Percentiles rank a stretch among this genome's conserved stretches.
Conservation (phyloP, 2,329 filamentous ascomycete genomes). For the Colletotrichum sojae region DNA sequence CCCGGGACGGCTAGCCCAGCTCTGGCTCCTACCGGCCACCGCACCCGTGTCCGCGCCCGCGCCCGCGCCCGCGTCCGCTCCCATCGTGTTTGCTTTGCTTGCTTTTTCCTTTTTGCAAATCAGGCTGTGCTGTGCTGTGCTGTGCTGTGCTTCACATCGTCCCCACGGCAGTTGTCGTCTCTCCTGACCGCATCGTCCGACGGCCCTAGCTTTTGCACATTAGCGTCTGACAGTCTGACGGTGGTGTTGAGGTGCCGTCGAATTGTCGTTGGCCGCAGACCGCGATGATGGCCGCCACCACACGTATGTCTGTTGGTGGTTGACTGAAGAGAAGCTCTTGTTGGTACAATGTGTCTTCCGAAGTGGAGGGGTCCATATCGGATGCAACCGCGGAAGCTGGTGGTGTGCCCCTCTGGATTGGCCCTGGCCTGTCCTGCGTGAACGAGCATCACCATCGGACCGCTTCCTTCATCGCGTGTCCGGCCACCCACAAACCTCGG, state of each 20-base stretch:
- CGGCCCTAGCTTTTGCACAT: neutral
- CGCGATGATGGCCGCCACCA: neutral
- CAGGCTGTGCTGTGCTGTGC: neutral
- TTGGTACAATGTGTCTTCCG: conserved; percentile 40
- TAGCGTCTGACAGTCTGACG: conserved; percentile 26
- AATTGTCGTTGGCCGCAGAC: neutral
- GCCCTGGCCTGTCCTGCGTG: conserved; percentile 32
- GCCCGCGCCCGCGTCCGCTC: neutral
- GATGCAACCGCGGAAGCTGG: conserved; percentile 39
- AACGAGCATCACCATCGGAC: conserved; percentile 25
- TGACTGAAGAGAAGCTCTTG: conserved; percentile 31
- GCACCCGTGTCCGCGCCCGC: too few relatives aligned
- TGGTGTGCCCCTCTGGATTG: conserved; percentile 37
- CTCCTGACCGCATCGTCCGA: neutral
- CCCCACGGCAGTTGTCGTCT: conserved; percentile 14
- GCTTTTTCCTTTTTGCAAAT: neutral
- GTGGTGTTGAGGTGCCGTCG: neutral
- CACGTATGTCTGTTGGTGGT: conserved; percentile 1
- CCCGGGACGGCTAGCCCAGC: conserved; percentile 33
- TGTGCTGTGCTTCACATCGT: too few relatives aligned
- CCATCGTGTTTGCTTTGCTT: conserved; percentile 25
- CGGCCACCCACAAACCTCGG: conserved; percentile 1
- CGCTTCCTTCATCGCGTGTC: conserved; percentile 26
- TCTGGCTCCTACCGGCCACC: conserved; percentile 8
- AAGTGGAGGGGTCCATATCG: conserved; percentile 38